These are phyloP conservation scores for Fonsecaea pedrosoi DNA, from an alignment of 2,329 filamentous ascomycete species.

Conservation along the genomic window DNA sequence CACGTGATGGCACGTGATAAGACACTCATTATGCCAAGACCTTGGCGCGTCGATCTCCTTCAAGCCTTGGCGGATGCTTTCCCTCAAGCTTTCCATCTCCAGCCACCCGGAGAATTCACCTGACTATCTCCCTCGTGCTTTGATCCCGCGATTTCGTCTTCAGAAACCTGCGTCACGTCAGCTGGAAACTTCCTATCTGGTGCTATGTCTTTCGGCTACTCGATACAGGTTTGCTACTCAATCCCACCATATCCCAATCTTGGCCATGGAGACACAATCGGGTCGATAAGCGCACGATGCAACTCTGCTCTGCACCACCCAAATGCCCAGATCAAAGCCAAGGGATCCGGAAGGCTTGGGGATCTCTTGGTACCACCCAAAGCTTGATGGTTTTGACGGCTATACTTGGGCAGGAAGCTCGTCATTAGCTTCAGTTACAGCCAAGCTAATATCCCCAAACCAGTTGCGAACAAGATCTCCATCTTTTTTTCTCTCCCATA, in stretches of 20 bases:
- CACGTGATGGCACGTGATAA: slow-evolving; percentile 3
- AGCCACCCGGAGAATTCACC: background rate
- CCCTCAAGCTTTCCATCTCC: background rate
- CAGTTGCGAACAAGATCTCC: slow-evolving; percentile 7
- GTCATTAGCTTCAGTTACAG: background rate
- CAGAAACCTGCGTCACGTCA: background rate
- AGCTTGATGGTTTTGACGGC: slow-evolving; percentile 8
- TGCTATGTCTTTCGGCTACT: background rate
- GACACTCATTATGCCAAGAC: background rate
- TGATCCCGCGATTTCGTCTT: too few relatives aligned
- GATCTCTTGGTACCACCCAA: slow-evolving; percentile 15
- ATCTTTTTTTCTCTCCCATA: background rate
- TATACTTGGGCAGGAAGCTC: slow-evolving; percentile 12
- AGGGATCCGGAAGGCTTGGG: slow-evolving; percentile 13
- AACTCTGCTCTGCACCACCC: slow-evolving; percentile 18
- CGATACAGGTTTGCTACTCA: background rate
- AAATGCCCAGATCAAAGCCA: slow-evolving; percentile 7
- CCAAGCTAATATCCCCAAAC: slow-evolving; percentile 2
- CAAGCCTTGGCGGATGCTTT: too few relatives aligned
- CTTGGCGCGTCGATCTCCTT: background rate
- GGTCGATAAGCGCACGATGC: slow-evolving; percentile 4
- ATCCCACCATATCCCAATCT: background rate
- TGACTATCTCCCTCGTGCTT: too few relatives aligned
- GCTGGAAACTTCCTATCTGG: background rate
- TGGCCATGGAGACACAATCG: slow-evolving; percentile 1